phyloP scores from a whole-genome alignment of 2,329 filamentous ascomycete genomes.

The Ophiostoma populinum region DNA sequence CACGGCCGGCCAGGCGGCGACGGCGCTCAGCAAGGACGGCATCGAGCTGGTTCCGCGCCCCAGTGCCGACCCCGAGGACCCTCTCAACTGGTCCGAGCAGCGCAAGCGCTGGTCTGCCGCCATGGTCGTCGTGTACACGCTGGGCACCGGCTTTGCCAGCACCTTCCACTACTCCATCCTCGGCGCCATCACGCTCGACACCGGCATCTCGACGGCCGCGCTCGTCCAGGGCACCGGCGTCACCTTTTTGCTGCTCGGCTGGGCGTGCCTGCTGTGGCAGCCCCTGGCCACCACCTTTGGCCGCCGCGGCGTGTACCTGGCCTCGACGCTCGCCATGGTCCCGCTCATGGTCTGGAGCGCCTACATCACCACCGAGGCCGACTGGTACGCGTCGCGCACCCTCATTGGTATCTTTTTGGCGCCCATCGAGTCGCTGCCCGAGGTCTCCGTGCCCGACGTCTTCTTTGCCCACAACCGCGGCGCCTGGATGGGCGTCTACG shows the following conservation, averaged over 20 bases:
- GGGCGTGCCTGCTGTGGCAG: conserved; percentile 29
- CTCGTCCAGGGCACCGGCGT: conserved; percentile 32
- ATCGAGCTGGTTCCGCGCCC: conserved; percentile 23
- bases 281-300: conserved; percentile 28
- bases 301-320: conserved; percentile 13
- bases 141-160: conserved; percentile 29
- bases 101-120: conserved; percentile 29
- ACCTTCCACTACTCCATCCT: conserved; percentile 33
- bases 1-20: conserved; percentile 14
- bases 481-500: conserved; percentile 25
- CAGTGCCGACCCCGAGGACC: conserved; percentile 30
- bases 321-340: conserved; percentile 15
- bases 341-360: conserved; percentile 22
- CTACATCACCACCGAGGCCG: conserved; percentile 20
- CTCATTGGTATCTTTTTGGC: conserved; percentile 26
- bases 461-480: conserved; percentile 16
- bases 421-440: conserved; percentile 28
- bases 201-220: conserved; percentile 24
- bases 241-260: conserved; percentile 27
- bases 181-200: conserved; percentile 27
- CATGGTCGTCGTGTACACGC: conserved; percentile 22
- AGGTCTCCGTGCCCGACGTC: conserved; percentile 18
- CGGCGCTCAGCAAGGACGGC: conserved; percentile 14
- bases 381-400: conserved; percentile 29
- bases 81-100: conserved; percentile 31